Base-by-base conservation (phyloP, 495 filamentous ascomycete genomes). In the Podospora pseudocomata region DNA sequence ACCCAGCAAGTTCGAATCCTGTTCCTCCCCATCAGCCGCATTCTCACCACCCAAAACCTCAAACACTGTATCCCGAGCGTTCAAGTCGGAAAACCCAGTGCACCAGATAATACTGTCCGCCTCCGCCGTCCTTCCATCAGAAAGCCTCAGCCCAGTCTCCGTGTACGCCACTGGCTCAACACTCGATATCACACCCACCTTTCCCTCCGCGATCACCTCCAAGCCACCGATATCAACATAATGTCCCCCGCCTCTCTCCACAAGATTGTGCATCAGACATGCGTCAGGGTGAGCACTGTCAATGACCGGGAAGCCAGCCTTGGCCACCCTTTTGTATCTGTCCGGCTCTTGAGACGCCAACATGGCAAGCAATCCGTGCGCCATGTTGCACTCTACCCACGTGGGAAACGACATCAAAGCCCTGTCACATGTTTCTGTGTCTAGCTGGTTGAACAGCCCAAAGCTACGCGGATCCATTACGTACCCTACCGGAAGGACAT, bases 31-130 rank as follows among this genome's bases (percentile, higher is more conserved):
- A 49, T 27, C 65, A 62, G 54, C 64, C 27, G 5, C 49, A 20
- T 44, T 26, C 3, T 44, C 32, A 18, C 65, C 69, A 2, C 74
- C 75, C 1, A 76, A 23, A 15, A 77, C 58, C 63, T 73, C 67
- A 0, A 16, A 66, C 15, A 67, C 75, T 4, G 62, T 65, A 2
- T 44, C 30, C n/a, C 68, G 66, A n/a, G 67, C 67, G 60, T 79
- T 63, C 53, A 57, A 58, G 28, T 77, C 75, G 5, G 67, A 68
- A 63, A 77, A 81, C 23, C 78, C 79, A 0, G 78, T 81, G 60
- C 73, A 77, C 73, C 78, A 81, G 5, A 81, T 55, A 11, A 81
- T 70, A 0, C 74, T 75, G 55, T 81, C 79, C 0, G 69, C 73
- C 0, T 75, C 72, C 32, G 76, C 60, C 4, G 16, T 28, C 28